Conservation (phyloP, 208 protist species). For the Crithidia sp. region DNA sequence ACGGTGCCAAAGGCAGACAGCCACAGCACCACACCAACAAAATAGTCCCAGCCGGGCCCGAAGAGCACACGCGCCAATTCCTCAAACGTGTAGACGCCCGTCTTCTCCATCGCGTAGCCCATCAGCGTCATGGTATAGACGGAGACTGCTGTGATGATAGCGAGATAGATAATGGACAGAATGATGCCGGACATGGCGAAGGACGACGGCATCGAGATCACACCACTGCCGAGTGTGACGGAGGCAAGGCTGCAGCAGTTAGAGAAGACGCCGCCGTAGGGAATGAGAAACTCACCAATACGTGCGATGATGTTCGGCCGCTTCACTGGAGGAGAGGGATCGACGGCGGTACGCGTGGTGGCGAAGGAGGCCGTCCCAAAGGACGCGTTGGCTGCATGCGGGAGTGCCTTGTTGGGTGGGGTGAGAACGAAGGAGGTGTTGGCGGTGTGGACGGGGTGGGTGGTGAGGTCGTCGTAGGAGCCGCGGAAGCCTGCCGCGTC, state of each 20-base stretch:
- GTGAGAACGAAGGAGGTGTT: too few species aligned
- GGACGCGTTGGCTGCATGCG: too few species aligned
- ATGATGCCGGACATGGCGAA: constrained; percentile 61
- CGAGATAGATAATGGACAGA: constrained; percentile 67
- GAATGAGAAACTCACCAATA: constrained; percentile 32
- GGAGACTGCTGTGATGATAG: constrained; percentile 44
- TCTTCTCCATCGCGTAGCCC: constrained; percentile 55
- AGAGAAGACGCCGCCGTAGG: constrained; percentile 55
- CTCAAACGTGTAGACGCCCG: constrained; percentile 60
- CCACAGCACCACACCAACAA: constrained; percentile 65
- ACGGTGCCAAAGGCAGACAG: constrained; percentile 74
- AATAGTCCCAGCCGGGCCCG: constrained; percentile 58
- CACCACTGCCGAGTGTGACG: constrained; percentile 67
- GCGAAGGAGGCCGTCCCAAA: too few species aligned
- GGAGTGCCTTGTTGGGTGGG: too few species aligned
- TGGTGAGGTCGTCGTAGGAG: too few species aligned
- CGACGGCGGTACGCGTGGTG: too few species aligned
- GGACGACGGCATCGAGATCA: constrained; percentile 61
- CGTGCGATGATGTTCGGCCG: neutral
- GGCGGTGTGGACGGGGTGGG: too few species aligned
- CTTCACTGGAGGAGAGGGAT: neutral
- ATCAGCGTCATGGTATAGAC: constrained; percentile 74
- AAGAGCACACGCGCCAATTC: constrained; percentile 48
- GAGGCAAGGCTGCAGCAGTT: constrained; percentile 63
- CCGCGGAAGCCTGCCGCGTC: too few species aligned